These are phyloP conservation scores for Aegilops umbellulata DNA, from an alignment of 176 grass and related monocot genomes.

Conservation along the genomic window DNA sequence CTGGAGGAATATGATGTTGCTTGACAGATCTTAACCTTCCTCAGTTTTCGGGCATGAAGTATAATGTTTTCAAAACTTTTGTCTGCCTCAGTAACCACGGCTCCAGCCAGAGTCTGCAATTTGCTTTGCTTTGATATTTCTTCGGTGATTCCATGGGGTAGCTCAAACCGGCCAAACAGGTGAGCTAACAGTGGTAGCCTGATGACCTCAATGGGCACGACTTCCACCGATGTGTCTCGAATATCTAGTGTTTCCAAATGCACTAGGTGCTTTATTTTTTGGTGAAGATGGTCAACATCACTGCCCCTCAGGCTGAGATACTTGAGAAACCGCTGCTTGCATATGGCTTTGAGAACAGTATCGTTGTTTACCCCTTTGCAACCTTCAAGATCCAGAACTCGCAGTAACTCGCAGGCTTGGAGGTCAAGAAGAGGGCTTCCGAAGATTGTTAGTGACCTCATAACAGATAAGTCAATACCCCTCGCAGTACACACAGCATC, in stretches of 20 bases:
- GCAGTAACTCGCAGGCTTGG: neutral
- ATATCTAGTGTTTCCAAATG: slow-evolving; percentile 20
- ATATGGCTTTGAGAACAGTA: neutral
- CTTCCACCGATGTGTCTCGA: neutral
- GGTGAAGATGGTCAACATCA: neutral
- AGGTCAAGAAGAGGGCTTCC: neutral
- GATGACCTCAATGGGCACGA: neutral
- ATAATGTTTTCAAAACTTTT: neutral
- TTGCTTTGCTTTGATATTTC: neutral
- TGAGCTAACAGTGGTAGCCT: neutral
- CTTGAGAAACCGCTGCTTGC: neutral
- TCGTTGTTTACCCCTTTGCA: neutral
- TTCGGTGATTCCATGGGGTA: neutral
- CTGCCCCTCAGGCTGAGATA: slow-evolving; percentile 18
- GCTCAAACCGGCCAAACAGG: slow-evolving; percentile 21
- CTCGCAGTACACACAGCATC: neutral
- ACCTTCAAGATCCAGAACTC: slow-evolving; percentile 6
- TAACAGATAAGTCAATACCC: neutral
- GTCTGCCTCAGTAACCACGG: neutral
- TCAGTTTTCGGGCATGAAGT: slow-evolving; percentile 15
- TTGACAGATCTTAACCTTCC: slow-evolving; percentile 19
- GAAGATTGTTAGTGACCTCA: slow-evolving; percentile 11
- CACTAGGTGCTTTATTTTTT: neutral
- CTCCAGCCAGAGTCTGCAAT: slow-evolving; percentile 14
- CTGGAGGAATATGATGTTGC: neutral